A percentile compares a stretch with the other conserved stretches of the same genome.
Evolutionary conservation across 1,284 basidiomycete species (phyloP).

Genomic region (Malassezia equina): DNA sequence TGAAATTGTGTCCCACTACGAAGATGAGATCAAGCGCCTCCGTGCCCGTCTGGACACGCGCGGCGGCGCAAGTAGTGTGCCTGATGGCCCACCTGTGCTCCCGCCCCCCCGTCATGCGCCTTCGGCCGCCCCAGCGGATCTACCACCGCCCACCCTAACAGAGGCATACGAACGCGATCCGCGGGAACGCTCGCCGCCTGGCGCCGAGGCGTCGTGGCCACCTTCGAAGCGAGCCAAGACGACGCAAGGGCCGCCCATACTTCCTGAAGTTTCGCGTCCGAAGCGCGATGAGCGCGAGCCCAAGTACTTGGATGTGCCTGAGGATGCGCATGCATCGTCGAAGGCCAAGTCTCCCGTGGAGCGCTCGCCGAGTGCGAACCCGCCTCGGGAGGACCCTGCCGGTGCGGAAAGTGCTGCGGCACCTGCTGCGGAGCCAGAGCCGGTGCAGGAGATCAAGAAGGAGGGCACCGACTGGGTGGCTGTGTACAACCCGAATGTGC

Average conservation of each 20-base stretch:
- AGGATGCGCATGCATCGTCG: not conserved
- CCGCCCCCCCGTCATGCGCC: not conserved
- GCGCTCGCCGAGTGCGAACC: not conserved
- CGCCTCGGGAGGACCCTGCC: not conserved
- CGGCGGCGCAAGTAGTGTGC: slow-evolving; percentile 8
- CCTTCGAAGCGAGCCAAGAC: slow-evolving; percentile 12
- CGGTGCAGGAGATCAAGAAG: slow-evolving; percentile 53
- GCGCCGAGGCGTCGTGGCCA: slow-evolving; percentile 1
- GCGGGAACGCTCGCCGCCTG: not conserved
- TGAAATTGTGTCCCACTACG: slow-evolving; percentile 63
- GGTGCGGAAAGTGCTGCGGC: not conserved
- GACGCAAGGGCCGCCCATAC: not conserved
- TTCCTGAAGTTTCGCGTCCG: not conserved
- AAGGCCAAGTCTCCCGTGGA: not conserved
- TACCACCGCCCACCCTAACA: not conserved
- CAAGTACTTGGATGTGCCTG: not conserved
- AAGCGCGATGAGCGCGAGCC: slow-evolving; percentile 13
- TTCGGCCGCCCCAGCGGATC: not conserved
- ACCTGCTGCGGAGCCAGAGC: not conserved
- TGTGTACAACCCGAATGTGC: slow-evolving; percentile 76
- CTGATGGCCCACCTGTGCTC: slow-evolving; percentile 1
- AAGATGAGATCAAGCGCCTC: slow-evolving; percentile 62
- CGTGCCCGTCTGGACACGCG: slow-evolving; percentile 57
- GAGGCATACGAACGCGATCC: not conserved
- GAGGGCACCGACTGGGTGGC: slow-evolving; percentile 91